Evolutionary conservation across 148 eudicot species (phyloP).

Genomic region (Hydrangea macrophylla): DNA sequence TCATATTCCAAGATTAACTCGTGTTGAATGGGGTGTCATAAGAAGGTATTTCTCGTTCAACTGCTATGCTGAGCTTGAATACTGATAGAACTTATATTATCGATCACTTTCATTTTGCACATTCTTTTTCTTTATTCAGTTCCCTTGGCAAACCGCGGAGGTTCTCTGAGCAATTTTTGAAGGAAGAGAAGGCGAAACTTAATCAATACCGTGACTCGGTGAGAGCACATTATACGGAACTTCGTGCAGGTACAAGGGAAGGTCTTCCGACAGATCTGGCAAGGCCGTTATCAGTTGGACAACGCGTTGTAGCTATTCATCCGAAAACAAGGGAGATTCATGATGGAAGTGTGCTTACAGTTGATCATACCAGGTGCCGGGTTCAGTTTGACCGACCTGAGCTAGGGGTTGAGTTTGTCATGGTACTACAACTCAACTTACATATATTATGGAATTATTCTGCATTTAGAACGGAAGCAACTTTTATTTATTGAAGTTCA

Average conservation of each 20-base stretch:
- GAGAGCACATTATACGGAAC: slow-evolving; percentile 82
- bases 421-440: slow-evolving; percentile 39
- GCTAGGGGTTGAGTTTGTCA: slow-evolving; percentile 94
- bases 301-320: slow-evolving; percentile 90
- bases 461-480: too few relatives aligned
- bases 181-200: slow-evolving; percentile 90
- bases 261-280: slow-evolving; percentile 95
- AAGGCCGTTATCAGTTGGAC: slow-evolving; percentile 89
- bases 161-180: slow-evolving; percentile 79
- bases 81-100: background rate
- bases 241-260: slow-evolving; percentile 73
- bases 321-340: slow-evolving; percentile 89
- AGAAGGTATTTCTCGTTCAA: slow-evolving; percentile 68
- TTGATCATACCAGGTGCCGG: slow-evolving; percentile 77
- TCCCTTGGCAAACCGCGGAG: slow-evolving; percentile 95
- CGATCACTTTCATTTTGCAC: background rate
- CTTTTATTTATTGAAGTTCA: background rate
- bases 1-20: slow-evolving; percentile 89
- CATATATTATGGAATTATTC: background rate
- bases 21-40: slow-evolving; percentile 97
- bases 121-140: slow-evolving; percentile 33
- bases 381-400: slow-evolving; percentile 93
- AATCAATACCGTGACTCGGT: slow-evolving; percentile 84
- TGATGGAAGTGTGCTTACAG: slow-evolving; percentile 86
- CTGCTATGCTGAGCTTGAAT: background rate